Evolutionary conservation across 179 eudicot species (phyloP).

Genomic region (Dionaea muscipula): DNA sequence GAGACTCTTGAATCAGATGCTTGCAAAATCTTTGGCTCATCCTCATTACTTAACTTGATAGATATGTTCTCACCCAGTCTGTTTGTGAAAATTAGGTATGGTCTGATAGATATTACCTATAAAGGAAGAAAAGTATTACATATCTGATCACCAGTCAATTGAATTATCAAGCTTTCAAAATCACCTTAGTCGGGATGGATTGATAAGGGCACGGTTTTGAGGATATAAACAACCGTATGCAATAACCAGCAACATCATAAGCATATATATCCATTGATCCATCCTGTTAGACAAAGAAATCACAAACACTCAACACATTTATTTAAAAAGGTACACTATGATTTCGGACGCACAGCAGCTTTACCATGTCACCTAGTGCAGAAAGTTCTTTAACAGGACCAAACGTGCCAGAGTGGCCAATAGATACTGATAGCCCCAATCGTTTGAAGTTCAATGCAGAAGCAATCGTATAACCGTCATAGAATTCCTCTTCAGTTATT

Average conservation of each 20-base stretch:
- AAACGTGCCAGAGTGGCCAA: conserved; percentile 38
- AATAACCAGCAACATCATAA: conserved; percentile 61
- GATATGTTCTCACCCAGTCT: conserved; percentile 65
- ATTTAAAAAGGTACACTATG: conserved; percentile 1
- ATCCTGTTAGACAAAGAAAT: conserved; percentile 43
- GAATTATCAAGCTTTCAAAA: background rate
- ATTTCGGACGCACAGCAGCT: conserved; percentile 7
- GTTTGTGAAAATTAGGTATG: conserved; percentile 85
- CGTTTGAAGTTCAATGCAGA: conserved; percentile 72
- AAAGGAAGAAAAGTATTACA: conserved; percentile 5
- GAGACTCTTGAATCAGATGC: conserved; percentile 73
- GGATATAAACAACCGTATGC: conserved; percentile 72
- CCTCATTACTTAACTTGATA: conserved; percentile 61
- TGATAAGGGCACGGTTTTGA: conserved; percentile 81
- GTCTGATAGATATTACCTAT: conserved; percentile 73
- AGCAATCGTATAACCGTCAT: conserved; percentile 76
- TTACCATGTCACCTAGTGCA: conserved; percentile 86
- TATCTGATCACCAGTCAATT: conserved; percentile 3
- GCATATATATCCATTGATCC: conserved; percentile 75
- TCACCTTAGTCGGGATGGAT: conserved; percentile 91
- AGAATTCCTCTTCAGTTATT: conserved; percentile 78
- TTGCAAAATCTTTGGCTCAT: conserved; percentile 60
- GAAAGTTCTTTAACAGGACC: conserved; percentile 79
- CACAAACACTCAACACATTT: background rate
- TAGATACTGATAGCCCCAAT: conserved; percentile 58